phyloP scores from a whole-genome alignment of 2,329 filamentous ascomycete species.

The Aspergillus sp. region DNA sequence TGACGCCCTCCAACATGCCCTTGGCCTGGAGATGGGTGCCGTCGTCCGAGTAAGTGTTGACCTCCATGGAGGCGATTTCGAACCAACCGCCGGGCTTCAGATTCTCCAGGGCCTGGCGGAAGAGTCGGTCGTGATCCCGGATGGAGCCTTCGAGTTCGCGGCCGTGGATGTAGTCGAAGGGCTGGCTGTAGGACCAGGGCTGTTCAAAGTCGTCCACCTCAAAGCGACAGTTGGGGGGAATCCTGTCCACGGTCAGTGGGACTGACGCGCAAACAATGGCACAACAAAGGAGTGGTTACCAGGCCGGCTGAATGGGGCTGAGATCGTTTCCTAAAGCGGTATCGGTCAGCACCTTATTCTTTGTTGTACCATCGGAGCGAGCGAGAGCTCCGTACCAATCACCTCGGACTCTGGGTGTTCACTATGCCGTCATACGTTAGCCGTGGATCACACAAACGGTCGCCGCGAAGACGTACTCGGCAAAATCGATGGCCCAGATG shows the following conservation, averaged over 20 bases:
- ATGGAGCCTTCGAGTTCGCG: slow-evolving; percentile 31
- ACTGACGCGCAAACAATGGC: neutral
- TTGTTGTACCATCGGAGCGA: too few species aligned
- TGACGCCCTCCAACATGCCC: slow-evolving; percentile 21
- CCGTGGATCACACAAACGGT: neutral
- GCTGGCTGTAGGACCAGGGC: slow-evolving; percentile 27
- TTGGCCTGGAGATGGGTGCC: slow-evolving; percentile 27
- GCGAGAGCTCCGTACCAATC: slow-evolving; percentile 21
- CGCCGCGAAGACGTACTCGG: slow-evolving; percentile 26
- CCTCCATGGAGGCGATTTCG: slow-evolving; percentile 66
- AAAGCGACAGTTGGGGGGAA: slow-evolving; percentile 35
- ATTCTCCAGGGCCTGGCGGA: slow-evolving; percentile 23
- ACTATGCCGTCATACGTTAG: slow-evolving; percentile 13
- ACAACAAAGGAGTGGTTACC: slow-evolving; percentile 16
- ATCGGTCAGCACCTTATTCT: neutral
- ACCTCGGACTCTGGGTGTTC: slow-evolving; percentile 28
- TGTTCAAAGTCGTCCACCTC: slow-evolving; percentile 34
- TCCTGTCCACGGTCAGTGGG: slow-evolving; percentile 16
- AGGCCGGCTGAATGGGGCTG: slow-evolving; percentile 31
- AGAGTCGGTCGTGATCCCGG: slow-evolving; percentile 27
- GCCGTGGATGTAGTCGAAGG: slow-evolving; percentile 33
- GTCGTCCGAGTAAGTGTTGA: slow-evolving; percentile 79
- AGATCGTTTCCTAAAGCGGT: slow-evolving; percentile 27
- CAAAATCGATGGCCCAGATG: slow-evolving; percentile 39
- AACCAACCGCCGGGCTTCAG: slow-evolving; percentile 29